These are phyloP conservation scores for Crithidia thermophila DNA, from an alignment of 208 protist species.

Conservation along the genomic window DNA sequence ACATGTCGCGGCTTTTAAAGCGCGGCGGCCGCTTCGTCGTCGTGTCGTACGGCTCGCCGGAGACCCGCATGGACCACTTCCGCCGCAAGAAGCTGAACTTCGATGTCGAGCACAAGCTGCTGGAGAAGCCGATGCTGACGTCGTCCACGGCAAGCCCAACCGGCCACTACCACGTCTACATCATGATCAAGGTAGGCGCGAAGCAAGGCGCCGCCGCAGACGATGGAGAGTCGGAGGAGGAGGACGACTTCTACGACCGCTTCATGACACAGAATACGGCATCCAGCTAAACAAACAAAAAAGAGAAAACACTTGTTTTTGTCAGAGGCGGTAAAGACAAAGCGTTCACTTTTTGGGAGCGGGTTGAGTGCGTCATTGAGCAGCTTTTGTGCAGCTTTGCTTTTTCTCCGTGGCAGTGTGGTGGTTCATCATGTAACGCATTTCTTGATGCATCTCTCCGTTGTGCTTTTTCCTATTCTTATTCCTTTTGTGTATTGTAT, in stretches of 20 bases:
- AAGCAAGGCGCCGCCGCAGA: slow-evolving; percentile 46
- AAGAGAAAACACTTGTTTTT: background rate
- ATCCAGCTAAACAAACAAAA: slow-evolving; percentile 22
- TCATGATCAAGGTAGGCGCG: slow-evolving; percentile 82
- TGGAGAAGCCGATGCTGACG: slow-evolving; percentile 91
- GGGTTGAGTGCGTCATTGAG: too few species aligned
- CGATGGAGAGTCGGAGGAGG: slow-evolving; percentile 56
- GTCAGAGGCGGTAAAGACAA: too few species aligned
- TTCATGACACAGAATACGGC: slow-evolving; percentile 88
- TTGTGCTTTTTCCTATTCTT: too few species aligned
- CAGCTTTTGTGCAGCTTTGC: too few species aligned
- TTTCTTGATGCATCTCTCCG: too few species aligned
- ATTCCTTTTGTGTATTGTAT: too few species aligned
- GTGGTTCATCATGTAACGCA: too few species aligned
- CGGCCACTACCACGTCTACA: slow-evolving; percentile 91
- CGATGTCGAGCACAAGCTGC: slow-evolving; percentile 82
- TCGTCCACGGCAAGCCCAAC: slow-evolving; percentile 71
- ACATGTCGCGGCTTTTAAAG: slow-evolving; percentile 88
- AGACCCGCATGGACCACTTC: slow-evolving; percentile 92
- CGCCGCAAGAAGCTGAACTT: slow-evolving; percentile 84
- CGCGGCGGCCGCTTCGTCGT: slow-evolving; percentile 84
- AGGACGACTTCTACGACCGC: slow-evolving; percentile 93
- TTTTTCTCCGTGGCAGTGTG: too few species aligned
- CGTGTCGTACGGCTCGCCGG: slow-evolving; percentile 89
- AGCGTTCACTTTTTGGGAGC: too few species aligned